Evolutionary conservation across 495 filamentous ascomycete species (phyloP).

Genomic region (Daldinia loculata): DNA sequence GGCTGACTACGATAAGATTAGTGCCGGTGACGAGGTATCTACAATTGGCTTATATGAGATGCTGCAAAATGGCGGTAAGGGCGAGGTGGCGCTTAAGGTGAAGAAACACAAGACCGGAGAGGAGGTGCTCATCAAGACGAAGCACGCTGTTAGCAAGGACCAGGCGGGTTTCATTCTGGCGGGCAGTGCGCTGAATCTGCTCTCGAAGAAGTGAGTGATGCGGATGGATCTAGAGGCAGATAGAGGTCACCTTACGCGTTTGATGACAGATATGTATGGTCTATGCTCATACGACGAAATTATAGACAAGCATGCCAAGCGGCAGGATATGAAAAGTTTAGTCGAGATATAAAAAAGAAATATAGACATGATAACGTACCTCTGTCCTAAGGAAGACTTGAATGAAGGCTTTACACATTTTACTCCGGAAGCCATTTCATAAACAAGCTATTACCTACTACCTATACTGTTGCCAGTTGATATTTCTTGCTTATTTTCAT

Average conservation of each 20-base stretch:
- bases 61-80: slow-evolving; percentile 78
- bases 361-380: slow-evolving; percentile 1
- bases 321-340: slow-evolving; percentile 11
- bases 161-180: slow-evolving; percentile 92
- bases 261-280: background rate
- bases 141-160: slow-evolving; percentile 84
- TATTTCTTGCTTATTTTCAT: too few relatives aligned
- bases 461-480: too few relatives aligned
- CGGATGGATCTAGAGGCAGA: background rate
- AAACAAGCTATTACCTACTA: too few relatives aligned
- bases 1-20: slow-evolving; percentile 84
- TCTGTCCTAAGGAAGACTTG: too few relatives aligned
- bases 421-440: too few relatives aligned
- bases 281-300: background rate
- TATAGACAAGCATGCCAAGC: background rate
- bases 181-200: slow-evolving; percentile 90
- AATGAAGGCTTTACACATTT: too few relatives aligned
- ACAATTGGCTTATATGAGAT: slow-evolving; percentile 86
- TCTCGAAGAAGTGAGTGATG: slow-evolving; percentile 61
- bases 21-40: slow-evolving; percentile 79
- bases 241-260: background rate
- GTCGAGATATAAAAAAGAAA: slow-evolving; percentile 10
- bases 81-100: slow-evolving; percentile 74
- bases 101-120: slow-evolving; percentile 69
- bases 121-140: slow-evolving; percentile 66